Percentiles rank a stretch among this genome's conserved stretches.
These are phyloP conservation scores for Fusarium dimerum DNA, from an alignment of 2,329 filamentous ascomycete species.

Conservation along the genomic window DNA sequence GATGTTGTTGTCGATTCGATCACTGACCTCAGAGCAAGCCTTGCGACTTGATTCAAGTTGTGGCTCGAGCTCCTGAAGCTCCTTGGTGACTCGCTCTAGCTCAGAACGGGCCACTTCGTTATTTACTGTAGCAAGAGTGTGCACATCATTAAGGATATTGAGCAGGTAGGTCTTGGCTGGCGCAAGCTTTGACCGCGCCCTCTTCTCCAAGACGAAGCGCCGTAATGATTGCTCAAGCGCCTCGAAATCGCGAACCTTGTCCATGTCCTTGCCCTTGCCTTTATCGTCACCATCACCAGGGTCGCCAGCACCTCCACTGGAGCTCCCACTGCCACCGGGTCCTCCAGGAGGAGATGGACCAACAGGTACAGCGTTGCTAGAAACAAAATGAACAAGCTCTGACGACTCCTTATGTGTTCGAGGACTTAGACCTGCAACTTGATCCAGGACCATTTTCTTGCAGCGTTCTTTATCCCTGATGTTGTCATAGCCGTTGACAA, in stretches of 20 bases:
- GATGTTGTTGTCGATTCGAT: conserved; percentile 78
- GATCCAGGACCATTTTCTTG: conserved; percentile 89
- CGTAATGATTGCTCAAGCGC: conserved; percentile 85
- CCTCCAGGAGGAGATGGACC: conserved; percentile 58
- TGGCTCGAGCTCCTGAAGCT: conserved; percentile 81
- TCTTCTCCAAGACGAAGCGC: conserved; percentile 93
- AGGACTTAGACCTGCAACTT: conserved; percentile 84
- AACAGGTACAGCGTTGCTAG: conserved; percentile 90
- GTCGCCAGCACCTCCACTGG: conserved; percentile 57
- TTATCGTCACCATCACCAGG: conserved; percentile 61
- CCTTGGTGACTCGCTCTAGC: conserved; percentile 76
- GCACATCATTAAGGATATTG: conserved; percentile 87
- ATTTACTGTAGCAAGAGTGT: conserved; percentile 83
- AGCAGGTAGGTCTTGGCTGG: conserved; percentile 93
- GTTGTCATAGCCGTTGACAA: conserved; percentile 95
- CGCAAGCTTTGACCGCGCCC: conserved; percentile 90
- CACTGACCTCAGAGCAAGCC: conserved; percentile 75
- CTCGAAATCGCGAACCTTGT: conserved; percentile 88
- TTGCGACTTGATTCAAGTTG: conserved; percentile 82
- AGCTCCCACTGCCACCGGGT: conserved; percentile 54
- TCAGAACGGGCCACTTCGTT: conserved; percentile 83
- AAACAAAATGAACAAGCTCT: conserved; percentile 96
- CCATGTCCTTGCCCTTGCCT: conserved; percentile 82
- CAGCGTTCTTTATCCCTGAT: conserved; percentile 91
- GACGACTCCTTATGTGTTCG: conserved; percentile 88